Base-by-base conservation (phyloP, 116 monocot species). In the Cymodocea nodosa region DNA sequence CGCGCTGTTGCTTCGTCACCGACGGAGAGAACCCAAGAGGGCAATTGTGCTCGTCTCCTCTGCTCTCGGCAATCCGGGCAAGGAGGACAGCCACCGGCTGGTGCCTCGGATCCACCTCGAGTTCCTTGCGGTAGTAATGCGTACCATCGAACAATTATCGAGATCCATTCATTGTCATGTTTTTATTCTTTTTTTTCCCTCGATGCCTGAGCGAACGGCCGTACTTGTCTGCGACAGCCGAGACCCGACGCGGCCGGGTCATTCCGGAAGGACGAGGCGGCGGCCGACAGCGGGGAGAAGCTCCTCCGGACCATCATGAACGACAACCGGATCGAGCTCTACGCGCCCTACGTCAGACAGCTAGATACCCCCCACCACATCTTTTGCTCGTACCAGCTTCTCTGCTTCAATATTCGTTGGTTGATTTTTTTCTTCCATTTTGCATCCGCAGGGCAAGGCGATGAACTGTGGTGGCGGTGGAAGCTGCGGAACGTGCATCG, bases 401-500 rank as follows among this genome's bases (percentile, higher is more conserved):
- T 49, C 39, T 0, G 6, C 58, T 15, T 57, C 11, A 62, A 5
- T 56, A 20, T 57, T 6, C 15, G 23, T 23, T 37, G 4, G 52
- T 55, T 39, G 25, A 24, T 67, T 37, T 35, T 56, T 8, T 36
- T 3, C 48, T 44, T 34, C 6, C 16, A 52, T 13, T 25, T 51
- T 5, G 14, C 24, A 35, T 51, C 7, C 59, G 40, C 69, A 87
- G 89, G 90, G 90, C 2, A 94, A 94, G 59, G 72, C 85, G 52
- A 90, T 94, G 94, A 94, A 94, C 70, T 90, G 94, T 62, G 90
- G 94, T 4, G 94, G 94, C 23, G 87, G 84, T 18, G 90, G 94
- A 58, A 94, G 87, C 69, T 90, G 94, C 52, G 90, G 90, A 15
- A 90, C 94, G 24, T 94, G 90, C 83, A 90, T 94, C 72, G 87